Conservation (phyloP, 345 rosid genomes). For the Turritis glabra region DNA sequence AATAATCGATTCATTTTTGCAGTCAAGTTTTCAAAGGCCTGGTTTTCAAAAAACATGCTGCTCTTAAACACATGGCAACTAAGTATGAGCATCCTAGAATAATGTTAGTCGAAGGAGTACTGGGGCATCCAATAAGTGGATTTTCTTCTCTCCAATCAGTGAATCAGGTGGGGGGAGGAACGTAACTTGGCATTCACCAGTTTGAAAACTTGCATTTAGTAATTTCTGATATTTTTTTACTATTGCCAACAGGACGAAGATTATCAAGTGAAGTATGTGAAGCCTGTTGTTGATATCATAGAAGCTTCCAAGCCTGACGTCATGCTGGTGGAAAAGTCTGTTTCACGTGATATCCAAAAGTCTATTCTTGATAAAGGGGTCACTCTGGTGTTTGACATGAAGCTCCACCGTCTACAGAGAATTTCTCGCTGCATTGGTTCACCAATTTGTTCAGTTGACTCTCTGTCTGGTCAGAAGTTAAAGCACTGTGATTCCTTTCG, state of each 20-base stretch:
- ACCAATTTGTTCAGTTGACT: conserved; percentile 57
- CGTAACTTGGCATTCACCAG: neutral
- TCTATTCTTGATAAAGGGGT: conserved; percentile 67
- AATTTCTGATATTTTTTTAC: neutral
- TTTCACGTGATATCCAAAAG: conserved; percentile 81
- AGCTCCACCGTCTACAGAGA: conserved; percentile 85
- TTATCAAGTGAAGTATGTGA: conserved; percentile 38
- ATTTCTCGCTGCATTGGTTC: conserved; percentile 83
- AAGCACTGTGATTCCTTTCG: conserved; percentile 82
- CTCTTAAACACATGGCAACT: conserved; percentile 96
- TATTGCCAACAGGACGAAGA: conserved; percentile 56
- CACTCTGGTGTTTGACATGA: conserved; percentile 87
- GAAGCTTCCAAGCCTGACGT: conserved; percentile 71
- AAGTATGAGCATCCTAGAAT: conserved; percentile 70
- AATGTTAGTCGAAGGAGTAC: conserved; percentile 67
- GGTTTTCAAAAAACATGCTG: conserved; percentile 93
- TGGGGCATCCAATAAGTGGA: conserved; percentile 75
- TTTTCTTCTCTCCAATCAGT: conserved; percentile 75
- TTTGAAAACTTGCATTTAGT: conserved; percentile 16
- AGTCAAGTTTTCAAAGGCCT: conserved; percentile 83
- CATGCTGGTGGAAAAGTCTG: conserved; percentile 86
- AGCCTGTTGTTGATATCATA: conserved; percentile 61
- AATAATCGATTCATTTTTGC: conserved; percentile 36
- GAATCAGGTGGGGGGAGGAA: conserved; percentile 52
- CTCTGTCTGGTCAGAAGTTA: conserved; percentile 57